Evolutionary conservation across 192 early-diverging fungal genomes (phyloP).

Genomic region (Linnemannia zychae): DNA sequence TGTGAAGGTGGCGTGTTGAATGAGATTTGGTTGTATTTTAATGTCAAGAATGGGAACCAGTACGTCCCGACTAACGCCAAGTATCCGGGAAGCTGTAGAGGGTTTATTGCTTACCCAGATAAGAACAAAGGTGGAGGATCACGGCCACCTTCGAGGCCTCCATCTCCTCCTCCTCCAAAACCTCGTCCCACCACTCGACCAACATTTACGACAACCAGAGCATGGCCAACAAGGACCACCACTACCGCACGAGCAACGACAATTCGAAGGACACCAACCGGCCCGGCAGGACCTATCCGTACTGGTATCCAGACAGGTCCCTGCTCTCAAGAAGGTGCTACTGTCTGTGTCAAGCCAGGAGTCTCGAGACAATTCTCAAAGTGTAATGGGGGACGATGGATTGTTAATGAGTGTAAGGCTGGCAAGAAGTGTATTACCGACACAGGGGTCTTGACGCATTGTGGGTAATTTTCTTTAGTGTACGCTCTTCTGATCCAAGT

Average conservation of each 20-base stretch:
- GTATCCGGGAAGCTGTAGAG: slow-evolving; percentile 7
- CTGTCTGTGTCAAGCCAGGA: slow-evolving; percentile 16
- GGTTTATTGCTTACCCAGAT: slow-evolving; percentile 15
- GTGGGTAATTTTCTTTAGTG: too few relatives aligned
- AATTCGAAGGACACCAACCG: background rate
- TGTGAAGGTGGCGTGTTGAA: slow-evolving; percentile 56
- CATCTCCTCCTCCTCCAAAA: background rate
- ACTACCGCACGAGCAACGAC: background rate
- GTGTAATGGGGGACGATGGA: slow-evolving; percentile 17
- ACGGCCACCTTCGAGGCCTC: background rate
- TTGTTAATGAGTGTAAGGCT: slow-evolving; percentile 17
- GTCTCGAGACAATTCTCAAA: slow-evolving; percentile 12
- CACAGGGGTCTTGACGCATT: slow-evolving; percentile 14
- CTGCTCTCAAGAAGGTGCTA: slow-evolving; percentile 13
- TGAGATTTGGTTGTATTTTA: slow-evolving; percentile 52
- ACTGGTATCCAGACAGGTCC: slow-evolving; percentile 13
- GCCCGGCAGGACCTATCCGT: background rate
- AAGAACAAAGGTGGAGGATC: background rate
- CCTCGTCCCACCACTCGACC: background rate
- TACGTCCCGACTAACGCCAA: background rate
- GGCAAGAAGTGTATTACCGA: slow-evolving; percentile 9
- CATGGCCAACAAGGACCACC: background rate
- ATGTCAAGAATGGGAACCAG: slow-evolving; percentile 23
- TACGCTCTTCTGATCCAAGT: too few relatives aligned
- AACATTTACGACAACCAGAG: background rate